phyloP scores from a whole-genome alignment of 2,329 filamentous ascomycete species.

The Fusarium annulatum region DNA sequence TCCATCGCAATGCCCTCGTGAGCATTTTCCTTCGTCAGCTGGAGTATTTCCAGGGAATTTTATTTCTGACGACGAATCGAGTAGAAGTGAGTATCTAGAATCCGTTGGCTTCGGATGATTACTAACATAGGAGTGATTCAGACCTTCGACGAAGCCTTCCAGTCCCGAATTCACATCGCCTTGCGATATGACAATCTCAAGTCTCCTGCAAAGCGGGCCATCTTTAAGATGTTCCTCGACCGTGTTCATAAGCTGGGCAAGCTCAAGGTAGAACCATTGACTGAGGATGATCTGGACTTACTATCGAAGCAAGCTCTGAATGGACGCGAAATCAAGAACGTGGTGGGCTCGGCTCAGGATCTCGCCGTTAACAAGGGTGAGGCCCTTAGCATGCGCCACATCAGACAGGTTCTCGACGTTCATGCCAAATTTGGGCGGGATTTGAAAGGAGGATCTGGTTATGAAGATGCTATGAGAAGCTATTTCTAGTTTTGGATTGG shows the following conservation, averaged over 20 bases:
- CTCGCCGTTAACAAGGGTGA: conserved; percentile 81
- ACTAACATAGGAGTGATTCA: conserved; percentile 44
- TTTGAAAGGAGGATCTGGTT: conserved; percentile 82
- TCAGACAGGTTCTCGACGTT: conserved; percentile 85
- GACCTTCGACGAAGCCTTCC: conserved; percentile 92
- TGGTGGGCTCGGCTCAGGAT: conserved; percentile 83
- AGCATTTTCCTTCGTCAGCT: conserved; percentile 87
- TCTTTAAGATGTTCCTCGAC: conserved; percentile 87
- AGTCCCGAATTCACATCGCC: conserved; percentile 87
- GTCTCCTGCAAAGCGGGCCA: conserved; percentile 76
- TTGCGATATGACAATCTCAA: conserved; percentile 82
- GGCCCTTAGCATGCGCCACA: conserved; percentile 79
- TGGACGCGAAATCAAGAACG: conserved; percentile 84
- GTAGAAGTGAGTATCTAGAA: conserved; percentile 65
- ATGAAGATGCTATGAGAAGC: conserved; percentile 84
- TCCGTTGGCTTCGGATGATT: neutral
- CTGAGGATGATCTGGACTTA: conserved; percentile 72
- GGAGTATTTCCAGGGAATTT: conserved; percentile 91
- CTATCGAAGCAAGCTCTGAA: conserved; percentile 74
- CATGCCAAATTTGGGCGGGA: conserved; percentile 86
- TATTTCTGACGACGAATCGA: conserved; percentile 90
- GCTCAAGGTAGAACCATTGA: conserved; percentile 69
- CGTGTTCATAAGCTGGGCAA: conserved; percentile 75
- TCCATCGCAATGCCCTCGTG: conserved; percentile 86
- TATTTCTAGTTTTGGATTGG: conserved; percentile 64